Conservation (phyloP, 768 basidiomycete genomes). For the Podaxis carcinomalis region DNA sequence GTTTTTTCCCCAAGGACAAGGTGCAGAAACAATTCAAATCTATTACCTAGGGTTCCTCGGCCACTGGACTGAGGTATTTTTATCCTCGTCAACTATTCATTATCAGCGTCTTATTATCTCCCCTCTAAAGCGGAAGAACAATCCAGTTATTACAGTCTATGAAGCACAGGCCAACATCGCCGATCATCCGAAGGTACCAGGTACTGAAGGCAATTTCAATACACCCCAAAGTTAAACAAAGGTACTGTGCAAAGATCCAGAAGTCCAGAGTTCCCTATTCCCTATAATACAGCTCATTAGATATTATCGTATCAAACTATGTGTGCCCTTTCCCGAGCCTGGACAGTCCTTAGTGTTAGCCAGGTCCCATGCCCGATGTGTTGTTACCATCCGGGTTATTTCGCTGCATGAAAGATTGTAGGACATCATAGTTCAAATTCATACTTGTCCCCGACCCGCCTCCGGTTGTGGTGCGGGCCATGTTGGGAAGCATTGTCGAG, state of each 20-base stretch:
- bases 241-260: neutral
- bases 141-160: constrained; percentile 82
- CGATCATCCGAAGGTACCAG: constrained; percentile 84
- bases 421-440: constrained; percentile 34
- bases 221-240: constrained; percentile 24
- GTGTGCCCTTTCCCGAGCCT: neutral
- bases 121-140: constrained; percentile 56
- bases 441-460: constrained; percentile 17
- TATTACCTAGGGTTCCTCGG: constrained; percentile 89
- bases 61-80: constrained; percentile 68
- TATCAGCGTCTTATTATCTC: neutral
- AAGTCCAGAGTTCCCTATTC: neutral
- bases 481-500: constrained; percentile 3
- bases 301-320: neutral
- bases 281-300: neutral
- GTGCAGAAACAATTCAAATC: constrained; percentile 69
- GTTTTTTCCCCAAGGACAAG: constrained; percentile 77
- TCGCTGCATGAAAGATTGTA: constrained; percentile 40
- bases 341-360: neutral
- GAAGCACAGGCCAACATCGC: constrained; percentile 84
- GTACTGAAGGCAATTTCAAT: constrained; percentile 60
- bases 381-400: constrained; percentile 21
- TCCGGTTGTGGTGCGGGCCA: constrained; percentile 12
- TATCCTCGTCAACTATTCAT: neutral
- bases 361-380: constrained; percentile 5